Percentiles rank a stretch among this genome's conserved stretches.
Evolutionary conservation across 768 basidiomycete genomes (phyloP).

Genomic region (Glaciozyma antarctica): DNA sequence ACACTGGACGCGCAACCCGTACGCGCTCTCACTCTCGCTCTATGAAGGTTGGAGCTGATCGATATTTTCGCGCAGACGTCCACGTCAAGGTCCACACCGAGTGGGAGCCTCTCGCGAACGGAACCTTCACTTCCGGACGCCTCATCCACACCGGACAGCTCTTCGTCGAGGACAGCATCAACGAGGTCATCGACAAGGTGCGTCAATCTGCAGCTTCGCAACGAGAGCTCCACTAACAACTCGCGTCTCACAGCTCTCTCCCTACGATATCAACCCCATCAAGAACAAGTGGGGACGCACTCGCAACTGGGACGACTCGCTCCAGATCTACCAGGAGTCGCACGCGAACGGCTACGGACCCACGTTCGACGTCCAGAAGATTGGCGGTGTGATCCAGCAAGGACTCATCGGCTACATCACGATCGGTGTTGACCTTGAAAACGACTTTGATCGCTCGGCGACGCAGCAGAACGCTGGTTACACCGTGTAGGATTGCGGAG

Average conservation of each 20-base stretch:
- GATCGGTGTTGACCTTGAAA: not conserved
- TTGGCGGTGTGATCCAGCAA: constrained; percentile 29
- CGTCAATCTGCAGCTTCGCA: not conserved
- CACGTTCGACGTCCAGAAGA: constrained; percentile 37
- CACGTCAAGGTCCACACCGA: constrained; percentile 35
- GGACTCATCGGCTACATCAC: constrained; percentile 4
- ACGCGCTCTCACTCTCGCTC: too few species aligned
- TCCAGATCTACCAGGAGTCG: constrained; percentile 38
- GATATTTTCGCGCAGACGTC: constrained; percentile 24
- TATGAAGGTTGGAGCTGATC: too few species aligned
- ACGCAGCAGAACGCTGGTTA: not conserved
- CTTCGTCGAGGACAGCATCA: constrained; percentile 38
- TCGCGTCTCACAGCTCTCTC: constrained; percentile 13
- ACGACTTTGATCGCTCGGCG: not conserved
- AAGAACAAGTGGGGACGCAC: constrained; percentile 37
- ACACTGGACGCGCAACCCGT: constrained; percentile 28
- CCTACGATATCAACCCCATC: constrained; percentile 38
- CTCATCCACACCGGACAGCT: constrained; percentile 39
- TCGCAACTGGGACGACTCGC: constrained; percentile 40
- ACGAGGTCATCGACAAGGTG: constrained; percentile 38
- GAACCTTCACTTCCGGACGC: constrained; percentile 31
- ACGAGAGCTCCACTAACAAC: not conserved
- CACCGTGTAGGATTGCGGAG: not conserved
- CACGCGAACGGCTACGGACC: constrained; percentile 37
- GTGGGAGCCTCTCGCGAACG: constrained; percentile 33